Conservation (phyloP, 2,329 filamentous ascomycete species). For the Fusarium sp. region DNA sequence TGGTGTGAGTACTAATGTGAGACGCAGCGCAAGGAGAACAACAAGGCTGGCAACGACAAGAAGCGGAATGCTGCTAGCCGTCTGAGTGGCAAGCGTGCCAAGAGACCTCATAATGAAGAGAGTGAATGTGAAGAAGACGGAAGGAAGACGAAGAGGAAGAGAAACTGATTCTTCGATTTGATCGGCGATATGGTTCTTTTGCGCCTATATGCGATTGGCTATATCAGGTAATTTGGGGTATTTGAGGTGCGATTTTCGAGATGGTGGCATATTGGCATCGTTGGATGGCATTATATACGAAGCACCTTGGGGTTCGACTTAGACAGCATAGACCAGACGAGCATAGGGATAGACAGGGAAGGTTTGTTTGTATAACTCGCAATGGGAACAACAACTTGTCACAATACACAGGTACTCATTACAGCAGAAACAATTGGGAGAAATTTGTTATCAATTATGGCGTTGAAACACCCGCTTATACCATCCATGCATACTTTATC, state of each 20-base stretch:
- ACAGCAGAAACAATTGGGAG: not conserved
- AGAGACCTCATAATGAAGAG: constrained; percentile 27
- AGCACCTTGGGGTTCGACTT: not conserved
- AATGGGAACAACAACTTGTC: not conserved
- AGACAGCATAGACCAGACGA: not conserved
- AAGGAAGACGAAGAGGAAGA: not conserved
- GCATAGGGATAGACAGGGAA: not conserved
- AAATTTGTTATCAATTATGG: constrained; percentile 23
- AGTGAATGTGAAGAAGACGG: not conserved
- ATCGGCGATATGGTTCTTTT: not conserved
- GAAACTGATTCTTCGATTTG: not conserved
- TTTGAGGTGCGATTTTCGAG: not conserved
- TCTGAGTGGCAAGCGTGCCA: constrained; percentile 18
- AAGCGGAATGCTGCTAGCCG: constrained; percentile 25
- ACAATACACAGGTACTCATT: not conserved
- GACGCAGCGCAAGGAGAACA: constrained; percentile 35
- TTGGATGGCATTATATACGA: not conserved
- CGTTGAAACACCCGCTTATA: constrained; percentile 25
- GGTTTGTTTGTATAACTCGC: not conserved
- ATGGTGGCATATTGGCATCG: not conserved
- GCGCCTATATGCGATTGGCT: not conserved
- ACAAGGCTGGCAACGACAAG: constrained; percentile 40
- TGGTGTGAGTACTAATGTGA: not conserved
- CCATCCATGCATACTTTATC: constrained; percentile 7
- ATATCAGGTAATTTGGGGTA: not conserved